Percentiles rank a stretch among this genome's conserved stretches.
phyloP scores from a whole-genome alignment of 176 grass and related monocot species.

The Leersia perrieri region DNA sequence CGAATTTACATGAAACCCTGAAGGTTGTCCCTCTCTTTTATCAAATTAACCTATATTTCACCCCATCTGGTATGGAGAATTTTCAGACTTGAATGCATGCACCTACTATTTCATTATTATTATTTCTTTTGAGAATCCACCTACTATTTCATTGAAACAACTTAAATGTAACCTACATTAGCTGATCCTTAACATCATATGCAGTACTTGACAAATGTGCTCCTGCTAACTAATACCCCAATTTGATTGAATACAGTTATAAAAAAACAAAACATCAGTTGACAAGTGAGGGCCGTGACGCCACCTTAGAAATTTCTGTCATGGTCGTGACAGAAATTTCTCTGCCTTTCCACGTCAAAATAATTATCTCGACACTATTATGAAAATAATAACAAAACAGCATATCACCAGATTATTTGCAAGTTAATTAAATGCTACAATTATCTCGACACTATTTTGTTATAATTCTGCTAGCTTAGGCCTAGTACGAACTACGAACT shows the following conservation, averaged over 20 bases:
- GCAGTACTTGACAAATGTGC: not conserved
- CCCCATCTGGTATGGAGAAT: not conserved
- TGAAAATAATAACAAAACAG: no score
- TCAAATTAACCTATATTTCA: not conserved
- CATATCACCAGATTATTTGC: no score
- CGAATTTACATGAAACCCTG: no score
- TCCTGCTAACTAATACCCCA: not conserved
- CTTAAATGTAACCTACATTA: not conserved
- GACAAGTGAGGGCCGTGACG: no score
- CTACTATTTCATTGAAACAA: not conserved
- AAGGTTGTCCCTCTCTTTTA: not conserved
- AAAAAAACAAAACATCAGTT: not conserved
- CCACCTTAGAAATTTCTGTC: no score
- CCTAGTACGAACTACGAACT: no score
- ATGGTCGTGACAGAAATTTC: no score
- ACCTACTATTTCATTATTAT: not conserved
- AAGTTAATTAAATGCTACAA: not conserved
- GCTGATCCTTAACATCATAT: constrained; percentile 13
- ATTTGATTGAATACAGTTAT: not conserved
- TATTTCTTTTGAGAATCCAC: no score
- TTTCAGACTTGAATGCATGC: not conserved
- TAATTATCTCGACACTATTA: no score
- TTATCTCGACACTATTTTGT: not conserved
- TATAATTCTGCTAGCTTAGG: not conserved
- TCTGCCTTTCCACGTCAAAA: not conserved